Percentiles rank a stretch among this genome's conserved stretches.
Evolutionary conservation across 192 early-diverging fungal genomes (phyloP).

Genomic region (Coemansia sp.): DNA sequence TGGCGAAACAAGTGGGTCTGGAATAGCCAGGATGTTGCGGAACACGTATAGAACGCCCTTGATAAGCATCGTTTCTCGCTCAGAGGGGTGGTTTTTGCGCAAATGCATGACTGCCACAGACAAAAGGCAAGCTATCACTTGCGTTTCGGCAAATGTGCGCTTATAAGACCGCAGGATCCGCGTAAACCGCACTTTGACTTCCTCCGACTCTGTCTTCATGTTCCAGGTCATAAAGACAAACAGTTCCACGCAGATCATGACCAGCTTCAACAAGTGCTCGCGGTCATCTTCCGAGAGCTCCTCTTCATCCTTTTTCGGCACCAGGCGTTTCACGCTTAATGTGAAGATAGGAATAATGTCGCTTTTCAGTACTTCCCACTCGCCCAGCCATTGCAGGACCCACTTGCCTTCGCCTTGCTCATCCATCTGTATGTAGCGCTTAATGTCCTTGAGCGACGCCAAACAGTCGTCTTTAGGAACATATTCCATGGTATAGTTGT

Average conservation of each 20-base stretch:
- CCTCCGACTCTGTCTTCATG: conserved; percentile 55
- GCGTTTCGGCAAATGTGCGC: conserved; percentile 55
- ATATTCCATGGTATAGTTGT: conserved; percentile 54
- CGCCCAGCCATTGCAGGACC: conserved; percentile 66
- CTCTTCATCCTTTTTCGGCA: background rate
- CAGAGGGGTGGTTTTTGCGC: conserved; percentile 16
- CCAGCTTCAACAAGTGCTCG: conserved; percentile 23
- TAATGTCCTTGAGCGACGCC: conserved; percentile 83
- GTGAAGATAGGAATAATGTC: conserved; percentile 79
- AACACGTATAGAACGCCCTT: conserved; percentile 68
- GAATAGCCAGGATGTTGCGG: conserved; percentile 79
- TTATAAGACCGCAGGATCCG: conserved; percentile 71
- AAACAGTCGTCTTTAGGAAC: conserved; percentile 79
- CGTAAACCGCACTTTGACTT: conserved; percentile 46
- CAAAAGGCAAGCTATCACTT: conserved; percentile 27
- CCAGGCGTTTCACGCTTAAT: conserved; percentile 34
- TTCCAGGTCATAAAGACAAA: conserved; percentile 91
- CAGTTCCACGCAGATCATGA: conserved; percentile 66
- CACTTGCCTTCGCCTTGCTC: conserved; percentile 60
- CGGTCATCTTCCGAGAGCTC: conserved; percentile 21
- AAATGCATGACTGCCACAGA: conserved; percentile 31
- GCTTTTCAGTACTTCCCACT: conserved; percentile 69
- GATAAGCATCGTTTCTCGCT: conserved; percentile 39
- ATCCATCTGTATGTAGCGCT: conserved; percentile 77
- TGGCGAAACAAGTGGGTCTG: conserved; percentile 62